These are phyloP conservation scores for Paramarasmius palmivorus DNA, from an alignment of 1,284 basidiomycete species.

Conservation along the genomic window DNA sequence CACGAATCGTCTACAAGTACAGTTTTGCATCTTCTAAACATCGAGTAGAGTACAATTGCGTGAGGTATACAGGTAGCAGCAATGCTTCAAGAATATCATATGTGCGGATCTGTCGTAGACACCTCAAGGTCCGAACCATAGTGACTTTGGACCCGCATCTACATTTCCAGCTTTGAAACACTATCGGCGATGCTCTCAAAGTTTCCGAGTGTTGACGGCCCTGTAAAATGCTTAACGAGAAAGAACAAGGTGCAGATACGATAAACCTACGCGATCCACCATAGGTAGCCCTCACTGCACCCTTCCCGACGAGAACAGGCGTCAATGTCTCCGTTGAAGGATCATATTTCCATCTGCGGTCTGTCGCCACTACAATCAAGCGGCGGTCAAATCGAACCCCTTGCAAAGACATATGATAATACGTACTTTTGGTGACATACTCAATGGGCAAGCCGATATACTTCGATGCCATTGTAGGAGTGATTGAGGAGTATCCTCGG, in stretches of 20 bases:
- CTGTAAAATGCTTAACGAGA: neutral
- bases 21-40: too few relatives aligned
- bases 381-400: neutral
- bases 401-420: neutral
- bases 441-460: constrained; percentile 57
- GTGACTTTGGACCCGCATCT: too few relatives aligned
- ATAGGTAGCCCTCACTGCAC: neutral
- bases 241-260: neutral
- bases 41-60: neutral
- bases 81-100: too few relatives aligned
- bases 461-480: constrained; percentile 47
- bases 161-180: too few relatives aligned
- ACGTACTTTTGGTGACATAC: constrained; percentile 47
- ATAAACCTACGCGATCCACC: too few relatives aligned
- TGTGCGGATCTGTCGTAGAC: too few relatives aligned
- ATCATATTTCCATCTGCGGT: neutral
- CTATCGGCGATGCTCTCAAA: too few relatives aligned
- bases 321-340: neutral
- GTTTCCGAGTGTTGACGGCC: too few relatives aligned
- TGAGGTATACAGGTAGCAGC: neutral
- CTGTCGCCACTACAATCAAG: neutral
- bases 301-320: too few relatives aligned
- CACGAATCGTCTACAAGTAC: too few relatives aligned
- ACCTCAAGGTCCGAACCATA: too few relatives aligned
- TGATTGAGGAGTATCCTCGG: constrained; percentile 62